Conservation (phyloP, 129 eudicot genomes). For the Logfia minima region DNA sequence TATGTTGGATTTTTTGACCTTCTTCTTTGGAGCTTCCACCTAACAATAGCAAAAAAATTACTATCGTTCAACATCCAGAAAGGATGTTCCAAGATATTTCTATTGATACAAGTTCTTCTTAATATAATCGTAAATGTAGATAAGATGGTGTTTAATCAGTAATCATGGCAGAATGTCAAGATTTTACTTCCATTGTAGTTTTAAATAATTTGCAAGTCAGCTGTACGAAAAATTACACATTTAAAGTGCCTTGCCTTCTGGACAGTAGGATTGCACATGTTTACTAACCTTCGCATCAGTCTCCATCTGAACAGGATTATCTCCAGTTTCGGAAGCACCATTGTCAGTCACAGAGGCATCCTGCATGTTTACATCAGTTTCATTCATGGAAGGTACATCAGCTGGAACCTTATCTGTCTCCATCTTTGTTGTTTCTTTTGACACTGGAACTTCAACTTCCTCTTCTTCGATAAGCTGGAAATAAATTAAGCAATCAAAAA, state of each 20-base stretch:
- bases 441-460: constrained; percentile 74
- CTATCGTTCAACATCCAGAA: background rate
- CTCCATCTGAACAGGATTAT: constrained; percentile 70
- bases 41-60: constrained; percentile 5
- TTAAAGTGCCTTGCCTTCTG: background rate
- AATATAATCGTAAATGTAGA: background rate
- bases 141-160: background rate
- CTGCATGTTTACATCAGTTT: constrained; percentile 80
- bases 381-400: constrained; percentile 47
- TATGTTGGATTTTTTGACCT: constrained; percentile 67
- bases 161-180: background rate
- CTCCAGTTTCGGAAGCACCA: constrained; percentile 62
- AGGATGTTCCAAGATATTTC: background rate
- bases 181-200: background rate
- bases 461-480: constrained; percentile 89
- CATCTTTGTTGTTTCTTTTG: constrained; percentile 68
- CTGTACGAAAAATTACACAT: background rate
- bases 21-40: constrained; percentile 92
- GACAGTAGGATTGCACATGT: background rate
- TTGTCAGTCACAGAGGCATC: constrained; percentile 75
- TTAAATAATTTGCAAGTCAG: background rate
- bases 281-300: constrained; percentile 70
- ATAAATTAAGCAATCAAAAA: background rate
- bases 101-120: background rate
- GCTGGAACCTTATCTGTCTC: constrained; percentile 62